Evolutionary conservation across 768 basidiomycete genomes (phyloP).

Genomic region (Boletus speciosus): DNA sequence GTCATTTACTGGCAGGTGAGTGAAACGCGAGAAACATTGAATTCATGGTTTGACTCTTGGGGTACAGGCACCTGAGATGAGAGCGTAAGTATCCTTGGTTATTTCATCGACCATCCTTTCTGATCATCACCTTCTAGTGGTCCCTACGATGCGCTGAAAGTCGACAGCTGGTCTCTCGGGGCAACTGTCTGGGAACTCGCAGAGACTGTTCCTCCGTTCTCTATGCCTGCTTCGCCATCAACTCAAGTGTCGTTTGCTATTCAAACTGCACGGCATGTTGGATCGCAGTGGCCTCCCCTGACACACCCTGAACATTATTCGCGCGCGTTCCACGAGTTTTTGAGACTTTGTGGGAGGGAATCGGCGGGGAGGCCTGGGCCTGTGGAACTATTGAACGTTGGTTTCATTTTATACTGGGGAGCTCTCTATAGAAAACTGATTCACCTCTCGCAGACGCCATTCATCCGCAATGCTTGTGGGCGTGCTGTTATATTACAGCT

Average conservation of each 20-base stretch:
- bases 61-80: conserved; percentile 67
- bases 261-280: conserved; percentile 43
- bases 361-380: conserved; percentile 53
- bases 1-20: conserved; percentile 79
- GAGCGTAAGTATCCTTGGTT: conserved; percentile 46
- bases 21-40: neutral
- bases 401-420: conserved; percentile 14
- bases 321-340: conserved; percentile 69
- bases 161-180: conserved; percentile 79
- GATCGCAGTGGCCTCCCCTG: conserved; percentile 64
- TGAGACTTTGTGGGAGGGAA: conserved; percentile 63
- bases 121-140: conserved; percentile 40
- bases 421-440: neutral
- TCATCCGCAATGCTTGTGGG: conserved; percentile 66
- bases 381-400: conserved; percentile 54
- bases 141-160: conserved; percentile 67
- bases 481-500: conserved; percentile 65
- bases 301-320: conserved; percentile 58
- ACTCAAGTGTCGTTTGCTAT: conserved; percentile 26
- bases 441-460: conserved; percentile 44
- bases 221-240: conserved; percentile 34
- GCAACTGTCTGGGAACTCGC: conserved; percentile 84
- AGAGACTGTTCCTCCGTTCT: conserved; percentile 71
- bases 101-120: neutral
- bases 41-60: neutral